These are phyloP conservation scores for Sanghuangporus weigelae DNA, from an alignment of 1,284 basidiomycete species.

Conservation along the genomic window DNA sequence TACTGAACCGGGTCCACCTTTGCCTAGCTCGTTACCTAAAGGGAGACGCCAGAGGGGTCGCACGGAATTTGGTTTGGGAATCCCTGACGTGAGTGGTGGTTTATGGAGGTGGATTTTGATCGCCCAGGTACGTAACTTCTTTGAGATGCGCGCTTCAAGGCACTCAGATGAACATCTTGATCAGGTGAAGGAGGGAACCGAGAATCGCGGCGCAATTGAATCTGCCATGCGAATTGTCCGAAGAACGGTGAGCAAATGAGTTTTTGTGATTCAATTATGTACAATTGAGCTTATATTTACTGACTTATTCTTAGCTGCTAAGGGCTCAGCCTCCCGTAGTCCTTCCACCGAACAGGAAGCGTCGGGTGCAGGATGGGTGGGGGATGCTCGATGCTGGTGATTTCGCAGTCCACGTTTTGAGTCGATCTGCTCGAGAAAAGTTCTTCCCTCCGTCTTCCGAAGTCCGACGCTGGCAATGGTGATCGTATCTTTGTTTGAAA, in stretches of 20 bases:
- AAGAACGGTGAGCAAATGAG: conserved; percentile 46
- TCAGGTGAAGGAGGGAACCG: conserved; percentile 78
- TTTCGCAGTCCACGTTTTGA: conserved; percentile 71
- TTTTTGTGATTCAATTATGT: conserved; percentile 9
- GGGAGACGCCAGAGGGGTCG: conserved; percentile 60
- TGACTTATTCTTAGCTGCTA: conserved; percentile 39
- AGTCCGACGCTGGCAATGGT: conserved; percentile 30
- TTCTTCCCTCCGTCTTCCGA: conserved; percentile 44
- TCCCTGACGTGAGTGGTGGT: conserved; percentile 43
- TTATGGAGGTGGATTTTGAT: conserved; percentile 72
- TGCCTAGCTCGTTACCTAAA: conserved; percentile 28
- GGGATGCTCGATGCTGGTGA: conserved; percentile 74
- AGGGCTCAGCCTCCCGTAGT: conserved; percentile 47
- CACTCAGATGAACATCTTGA: neutral
- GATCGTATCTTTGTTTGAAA: neutral
- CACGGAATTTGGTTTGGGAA: conserved; percentile 59
- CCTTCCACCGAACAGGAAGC: conserved; percentile 57
- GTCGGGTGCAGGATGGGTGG: conserved; percentile 63
- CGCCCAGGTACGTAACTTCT: conserved; percentile 47
- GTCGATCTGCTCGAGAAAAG: conserved; percentile 53
- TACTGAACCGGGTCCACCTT: conserved; percentile 17
- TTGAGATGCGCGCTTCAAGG: neutral
- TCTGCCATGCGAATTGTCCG: conserved; percentile 61
- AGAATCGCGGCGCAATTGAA: conserved; percentile 68
- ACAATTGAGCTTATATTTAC: neutral